phyloP scores from a whole-genome alignment of 2,329 filamentous ascomycete species.

The Fusarium metavorans region DNA sequence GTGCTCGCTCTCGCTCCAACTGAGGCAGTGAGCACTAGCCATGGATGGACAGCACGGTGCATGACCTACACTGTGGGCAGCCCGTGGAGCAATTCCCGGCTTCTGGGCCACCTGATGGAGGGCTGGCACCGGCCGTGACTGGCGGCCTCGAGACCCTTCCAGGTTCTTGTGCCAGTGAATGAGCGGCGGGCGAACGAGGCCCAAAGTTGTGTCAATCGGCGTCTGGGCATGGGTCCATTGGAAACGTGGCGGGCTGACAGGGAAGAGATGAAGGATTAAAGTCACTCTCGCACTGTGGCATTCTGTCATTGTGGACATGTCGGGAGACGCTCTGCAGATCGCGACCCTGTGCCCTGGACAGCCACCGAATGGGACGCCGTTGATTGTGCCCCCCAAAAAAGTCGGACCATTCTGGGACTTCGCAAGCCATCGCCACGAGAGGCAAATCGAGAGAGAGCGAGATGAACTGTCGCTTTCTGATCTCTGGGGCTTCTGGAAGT shows the following conservation, averaged over 20 bases:
- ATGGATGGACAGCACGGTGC: slow-evolving; percentile 26
- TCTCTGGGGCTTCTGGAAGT: slow-evolving; percentile 28
- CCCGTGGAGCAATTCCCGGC: slow-evolving; percentile 33
- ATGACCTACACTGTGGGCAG: slow-evolving; percentile 24
- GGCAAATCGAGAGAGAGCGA: slow-evolving; percentile 21
- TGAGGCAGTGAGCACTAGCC: slow-evolving; percentile 43
- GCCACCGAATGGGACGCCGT: slow-evolving; percentile 29
- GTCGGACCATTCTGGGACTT: slow-evolving; percentile 26
- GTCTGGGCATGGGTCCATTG: slow-evolving; percentile 39
- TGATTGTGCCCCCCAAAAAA: slow-evolving; percentile 21
- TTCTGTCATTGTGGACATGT: slow-evolving; percentile 28
- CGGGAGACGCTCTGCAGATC: slow-evolving; percentile 34
- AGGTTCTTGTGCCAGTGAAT: slow-evolving; percentile 19
- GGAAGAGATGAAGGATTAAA: not conserved
- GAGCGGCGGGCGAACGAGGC: slow-evolving; percentile 10
- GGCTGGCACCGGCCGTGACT: slow-evolving; percentile 40
- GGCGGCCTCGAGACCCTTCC: slow-evolving; percentile 34
- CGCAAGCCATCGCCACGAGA: slow-evolving; percentile 27
- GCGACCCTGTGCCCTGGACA: slow-evolving; percentile 24
- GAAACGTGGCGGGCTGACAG: slow-evolving; percentile 45
- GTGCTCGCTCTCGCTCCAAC: slow-evolving; percentile 4
- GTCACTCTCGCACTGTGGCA: slow-evolving; percentile 35
- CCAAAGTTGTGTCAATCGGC: slow-evolving; percentile 31
- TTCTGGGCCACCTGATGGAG: slow-evolving; percentile 33
- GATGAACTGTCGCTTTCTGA: slow-evolving; percentile 11